Evolutionary conservation across 2,329 filamentous ascomycete species (phyloP).

Genomic region (Orbilia oligospora): DNA sequence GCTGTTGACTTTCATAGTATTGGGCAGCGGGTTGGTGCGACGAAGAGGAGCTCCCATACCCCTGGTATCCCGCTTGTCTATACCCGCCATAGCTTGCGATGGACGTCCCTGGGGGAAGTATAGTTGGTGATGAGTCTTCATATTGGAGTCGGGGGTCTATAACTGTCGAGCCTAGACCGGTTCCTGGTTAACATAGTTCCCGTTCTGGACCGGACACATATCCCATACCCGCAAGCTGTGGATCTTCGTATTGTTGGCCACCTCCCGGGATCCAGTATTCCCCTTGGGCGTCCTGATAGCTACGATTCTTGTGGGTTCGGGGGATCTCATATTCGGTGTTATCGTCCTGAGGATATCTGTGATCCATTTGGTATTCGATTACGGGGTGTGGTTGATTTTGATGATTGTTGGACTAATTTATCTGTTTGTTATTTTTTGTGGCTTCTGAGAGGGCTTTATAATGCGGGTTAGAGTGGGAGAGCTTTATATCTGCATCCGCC

Average conservation of each 20-base stretch:
- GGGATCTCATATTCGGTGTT: background rate
- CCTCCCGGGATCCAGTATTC: slow-evolving; percentile 35
- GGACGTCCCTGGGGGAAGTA: slow-evolving; percentile 52
- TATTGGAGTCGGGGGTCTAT: slow-evolving; percentile 47
- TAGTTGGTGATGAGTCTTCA: slow-evolving; percentile 26
- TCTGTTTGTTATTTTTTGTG: slow-evolving; percentile 44
- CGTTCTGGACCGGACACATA: slow-evolving; percentile 37
- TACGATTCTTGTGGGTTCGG: background rate
- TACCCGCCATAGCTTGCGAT: slow-evolving; percentile 44
- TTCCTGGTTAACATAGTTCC: slow-evolving; percentile 39
- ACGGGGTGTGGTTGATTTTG: slow-evolving; percentile 25
- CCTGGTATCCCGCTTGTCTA: slow-evolving; percentile 28
- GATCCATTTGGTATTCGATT: slow-evolving; percentile 37
- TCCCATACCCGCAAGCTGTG: slow-evolving; percentile 39
- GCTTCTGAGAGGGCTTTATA: slow-evolving; percentile 45
- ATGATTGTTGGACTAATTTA: slow-evolving; percentile 39
- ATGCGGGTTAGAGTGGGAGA: slow-evolving; percentile 31
- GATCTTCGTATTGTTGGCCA: slow-evolving; percentile 30
- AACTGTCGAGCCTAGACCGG: slow-evolving; percentile 34
- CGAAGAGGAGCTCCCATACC: slow-evolving; percentile 43
- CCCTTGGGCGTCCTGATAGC: slow-evolving; percentile 32
- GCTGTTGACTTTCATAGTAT: slow-evolving; percentile 19
- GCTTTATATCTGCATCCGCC: slow-evolving; percentile 38
- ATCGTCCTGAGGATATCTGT: slow-evolving; percentile 28
- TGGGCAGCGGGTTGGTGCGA: background rate